Base-by-base conservation (phyloP, 805 yeast species). In the Nadsonia fulvescens region DNA sequence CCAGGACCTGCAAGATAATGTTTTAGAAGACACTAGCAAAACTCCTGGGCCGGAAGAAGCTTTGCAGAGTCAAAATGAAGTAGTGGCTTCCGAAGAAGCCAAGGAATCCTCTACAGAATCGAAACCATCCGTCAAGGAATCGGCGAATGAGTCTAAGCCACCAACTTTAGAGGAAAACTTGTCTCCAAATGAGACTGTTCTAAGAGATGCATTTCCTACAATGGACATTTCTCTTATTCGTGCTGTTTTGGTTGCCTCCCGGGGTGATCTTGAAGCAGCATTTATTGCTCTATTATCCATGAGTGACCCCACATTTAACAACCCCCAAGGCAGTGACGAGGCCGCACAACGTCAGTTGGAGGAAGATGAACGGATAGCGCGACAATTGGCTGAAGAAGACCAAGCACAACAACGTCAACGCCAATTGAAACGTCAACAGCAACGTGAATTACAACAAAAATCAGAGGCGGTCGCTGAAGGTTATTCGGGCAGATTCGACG, bases 141-240 rank as follows among this genome's bases (percentile, higher is more conserved):
- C n/a, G n/a, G n/a, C n/a, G n/a, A n/a, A n/a, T n/a, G n/a, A n/a
- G n/a, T n/a, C n/a, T n/a, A n/a, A n/a, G n/a, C n/a, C n/a, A n/a
- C n/a, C n/a, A n/a, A n/a, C n/a, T n/a, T n/a, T n/a, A n/a, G n/a
- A n/a, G n/a, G n/a, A n/a, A n/a, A n/a, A n/a, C n/a, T n/a, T n/a
- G n/a, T n/a, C n/a, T n/a, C n/a, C n/a, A n/a, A n/a, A n/a, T n/a
- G n/a, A n/a, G n/a, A n/a, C n/a, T n/a, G n/a, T n/a, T n/a, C 58
- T 86, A 34, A 58, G 61, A 38, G 93, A 79, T 12, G 95, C 95
- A 0, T 86, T 86, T 47, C 96, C 98, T 1, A 53, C 57, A 10
- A 50, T 70, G 12, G 93, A 81, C 21, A 75, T 64, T 15, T 65
- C 69, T 34, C 65, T 70, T 39, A 58, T 79, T 34, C 68, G 70